These are phyloP conservation scores for Malus orientalis DNA, from an alignment of 306 rosid species.

Conservation along the genomic window DNA sequence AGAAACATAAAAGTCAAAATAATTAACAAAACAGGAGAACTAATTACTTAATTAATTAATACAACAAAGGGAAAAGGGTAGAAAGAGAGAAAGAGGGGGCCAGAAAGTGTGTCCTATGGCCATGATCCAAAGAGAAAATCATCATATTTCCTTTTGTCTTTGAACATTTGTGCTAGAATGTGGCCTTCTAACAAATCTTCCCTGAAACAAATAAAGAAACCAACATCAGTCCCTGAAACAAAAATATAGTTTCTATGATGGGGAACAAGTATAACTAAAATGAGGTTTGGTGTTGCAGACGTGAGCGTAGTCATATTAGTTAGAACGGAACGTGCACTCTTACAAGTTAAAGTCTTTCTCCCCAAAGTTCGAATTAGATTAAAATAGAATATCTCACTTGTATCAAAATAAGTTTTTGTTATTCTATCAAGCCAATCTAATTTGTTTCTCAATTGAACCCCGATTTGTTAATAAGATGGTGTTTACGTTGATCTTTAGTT, in stretches of 20 bases:
- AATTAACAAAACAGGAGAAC: neutral
- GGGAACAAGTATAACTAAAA: neutral
- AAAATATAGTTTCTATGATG: neutral
- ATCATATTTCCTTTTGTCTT: slow-evolving; percentile 12
- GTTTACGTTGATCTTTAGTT: neutral
- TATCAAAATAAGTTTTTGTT: neutral
- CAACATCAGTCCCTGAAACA: neutral
- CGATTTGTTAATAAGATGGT: neutral
- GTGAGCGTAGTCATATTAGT: no score
- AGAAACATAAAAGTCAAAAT: neutral
- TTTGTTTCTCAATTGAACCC: neutral
- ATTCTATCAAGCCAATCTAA: neutral
- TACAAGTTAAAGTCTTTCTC: no score
- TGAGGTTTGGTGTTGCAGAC: neutral
- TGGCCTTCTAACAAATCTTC: slow-evolving; percentile 77
- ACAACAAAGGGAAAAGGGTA: neutral
- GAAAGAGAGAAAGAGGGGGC: neutral
- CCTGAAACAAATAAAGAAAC: slow-evolving; percentile 48
- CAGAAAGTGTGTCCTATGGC: neutral
- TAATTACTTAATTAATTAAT: neutral
- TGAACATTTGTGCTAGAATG: slow-evolving; percentile 38
- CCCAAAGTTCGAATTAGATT: no score
- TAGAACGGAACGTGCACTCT: no score
- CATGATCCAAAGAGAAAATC: slow-evolving; percentile 4
- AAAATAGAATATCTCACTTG: neutral